Conservation (phyloP, 352 stramenopile species). For the Globisporangium rhizosaccharum region DNA sequence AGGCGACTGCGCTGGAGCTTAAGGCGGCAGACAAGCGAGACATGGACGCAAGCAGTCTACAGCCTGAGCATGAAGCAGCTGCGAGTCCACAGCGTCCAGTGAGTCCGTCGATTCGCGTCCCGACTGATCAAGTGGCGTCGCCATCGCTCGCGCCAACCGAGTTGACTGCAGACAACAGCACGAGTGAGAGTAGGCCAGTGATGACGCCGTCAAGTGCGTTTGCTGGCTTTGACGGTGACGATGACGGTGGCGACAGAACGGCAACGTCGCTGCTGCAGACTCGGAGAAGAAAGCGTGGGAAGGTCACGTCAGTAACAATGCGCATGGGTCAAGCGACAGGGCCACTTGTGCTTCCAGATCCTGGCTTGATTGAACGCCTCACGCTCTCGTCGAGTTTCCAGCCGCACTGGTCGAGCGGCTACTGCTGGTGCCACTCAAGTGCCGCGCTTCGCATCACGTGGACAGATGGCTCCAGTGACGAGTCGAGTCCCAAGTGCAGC, state of each 20-base stretch:
- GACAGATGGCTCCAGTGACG: conserved; percentile 8
- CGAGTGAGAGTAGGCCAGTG: neutral
- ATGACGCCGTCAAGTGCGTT: neutral
- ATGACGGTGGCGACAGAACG: too few relatives aligned
- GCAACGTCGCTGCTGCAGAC: too few relatives aligned
- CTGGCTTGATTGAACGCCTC: conserved; percentile 29
- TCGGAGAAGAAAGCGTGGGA: neutral
- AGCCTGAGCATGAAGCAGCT: neutral
- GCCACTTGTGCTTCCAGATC: conserved; percentile 7
- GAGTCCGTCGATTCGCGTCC: conserved; percentile 7
- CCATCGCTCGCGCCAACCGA: neutral
- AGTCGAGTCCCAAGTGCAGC: conserved; percentile 8
- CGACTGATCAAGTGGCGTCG: conserved; percentile 5
- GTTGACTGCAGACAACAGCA: neutral
- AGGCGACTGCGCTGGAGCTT: too few relatives aligned
- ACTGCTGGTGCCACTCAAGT: conserved; percentile 40
- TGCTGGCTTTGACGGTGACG: neutral
- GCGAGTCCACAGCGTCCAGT: neutral
- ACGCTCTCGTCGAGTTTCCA: conserved; percentile 39
- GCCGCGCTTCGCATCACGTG: conserved; percentile 23
- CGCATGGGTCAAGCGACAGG: conserved; percentile 1
- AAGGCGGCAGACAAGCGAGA: too few relatives aligned
- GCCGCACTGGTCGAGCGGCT: conserved; percentile 44
- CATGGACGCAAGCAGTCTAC: too few relatives aligned
- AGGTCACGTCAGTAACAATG: conserved; percentile 9